Conservation (phyloP, 2,329 filamentous ascomycete species). For the Xylariaceae sp. region DNA sequence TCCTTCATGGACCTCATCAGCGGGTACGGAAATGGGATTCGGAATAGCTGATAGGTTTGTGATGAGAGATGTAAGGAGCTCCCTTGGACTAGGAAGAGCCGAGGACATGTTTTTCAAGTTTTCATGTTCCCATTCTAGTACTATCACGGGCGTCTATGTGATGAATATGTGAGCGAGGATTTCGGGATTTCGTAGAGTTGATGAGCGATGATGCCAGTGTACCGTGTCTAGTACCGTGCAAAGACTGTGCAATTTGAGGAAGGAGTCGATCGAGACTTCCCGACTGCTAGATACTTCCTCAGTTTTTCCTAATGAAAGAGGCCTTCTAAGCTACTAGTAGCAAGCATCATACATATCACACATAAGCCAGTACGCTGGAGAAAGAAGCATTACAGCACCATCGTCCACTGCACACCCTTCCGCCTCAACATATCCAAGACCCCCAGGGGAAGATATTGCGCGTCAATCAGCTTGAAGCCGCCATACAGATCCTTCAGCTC, state of each 20-base stretch:
- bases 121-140: neutral
- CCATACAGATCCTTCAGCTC: constrained; percentile 32
- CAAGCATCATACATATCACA: neutral
- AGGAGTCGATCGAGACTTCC: too few relatives aligned
- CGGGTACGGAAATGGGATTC: constrained; percentile 34
- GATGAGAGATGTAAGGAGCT: constrained; percentile 46
- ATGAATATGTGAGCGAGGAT: too few relatives aligned
- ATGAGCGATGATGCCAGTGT: too few relatives aligned
- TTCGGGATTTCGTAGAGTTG: too few relatives aligned
- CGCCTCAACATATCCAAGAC: constrained; percentile 35
- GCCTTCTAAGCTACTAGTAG: too few relatives aligned
- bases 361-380: neutral
- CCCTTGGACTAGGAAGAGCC: constrained; percentile 35
- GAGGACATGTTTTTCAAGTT: constrained; percentile 15
- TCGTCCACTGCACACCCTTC: constrained; percentile 37
- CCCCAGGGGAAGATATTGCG: constrained; percentile 34
- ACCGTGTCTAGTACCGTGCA: too few relatives aligned
- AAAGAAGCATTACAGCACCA: constrained; percentile 29
- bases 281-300: too few relatives aligned
- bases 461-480: constrained; percentile 35
- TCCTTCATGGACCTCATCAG: too few relatives aligned
- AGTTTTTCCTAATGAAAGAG: too few relatives aligned
- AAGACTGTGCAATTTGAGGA: too few relatives aligned
- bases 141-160: too few relatives aligned
- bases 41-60: too few relatives aligned